Base-by-base conservation (phyloP, 2,329 filamentous ascomycete genomes). In the Ceratocystis ficicola region DNA sequence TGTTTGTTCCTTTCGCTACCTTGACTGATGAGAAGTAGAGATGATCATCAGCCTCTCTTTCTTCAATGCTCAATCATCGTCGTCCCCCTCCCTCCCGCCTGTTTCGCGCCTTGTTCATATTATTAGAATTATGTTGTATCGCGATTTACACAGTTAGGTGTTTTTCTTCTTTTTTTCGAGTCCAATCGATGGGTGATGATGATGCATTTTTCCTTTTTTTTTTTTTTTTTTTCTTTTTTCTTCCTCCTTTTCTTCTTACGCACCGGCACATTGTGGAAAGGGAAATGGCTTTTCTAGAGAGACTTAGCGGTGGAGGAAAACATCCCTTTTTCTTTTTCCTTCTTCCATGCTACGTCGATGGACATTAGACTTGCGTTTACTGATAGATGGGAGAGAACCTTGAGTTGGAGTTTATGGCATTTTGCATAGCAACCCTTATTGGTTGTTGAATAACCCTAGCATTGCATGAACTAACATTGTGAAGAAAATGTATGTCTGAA, bases 101-200 rank as follows among this genome's bases (percentile, higher is more conserved):
- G 12, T 6, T 59, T n/a, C 25, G 25, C 25, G 48, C 55, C 7
- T 10, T 36, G 55, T 59, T 36, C 55, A 28, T 59, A 36, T 59
- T 59, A 30, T 59, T 59, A 59, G 28, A 52, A 59, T 36, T 59
- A 28, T 63, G 25, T 10, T n/a, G 15, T 32, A 63, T 63, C 44
- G 7, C 61, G 22, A 28, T 48, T 63, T 20, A 17, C 28, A 20
- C 61, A 48, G 12, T 59, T 28, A 15, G 20, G 30, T 59, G 28
- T 36, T n/a, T 15, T 32, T 6, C 2, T 8, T 22, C 7, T 52
- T n/a, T 17, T 22, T 20, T n/a, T 52, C 7, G 7, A 22, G n/a
- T 8, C 12, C 46, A 22, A 22, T 50, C 20, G 46, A 10, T 50
- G 46, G 15, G 17, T 30, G 22, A 25, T 59, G 15, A 30, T 50